Evolutionary conservation across 2,329 filamentous ascomycete genomes (phyloP).

Genomic region (Cyclaneusma minus): DNA sequence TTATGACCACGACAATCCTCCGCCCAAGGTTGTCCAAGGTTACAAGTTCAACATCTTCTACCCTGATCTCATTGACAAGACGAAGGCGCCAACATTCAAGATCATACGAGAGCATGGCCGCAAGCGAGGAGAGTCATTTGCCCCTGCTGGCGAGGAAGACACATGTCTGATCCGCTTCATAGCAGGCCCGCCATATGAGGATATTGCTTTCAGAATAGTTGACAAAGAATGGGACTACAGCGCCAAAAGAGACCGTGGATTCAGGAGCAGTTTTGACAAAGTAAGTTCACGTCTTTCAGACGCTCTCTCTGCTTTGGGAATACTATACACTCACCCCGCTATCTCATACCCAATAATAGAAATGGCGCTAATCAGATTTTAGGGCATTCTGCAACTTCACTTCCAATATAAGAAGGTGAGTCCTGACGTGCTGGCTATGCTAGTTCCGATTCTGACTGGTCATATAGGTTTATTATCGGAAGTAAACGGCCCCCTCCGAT

Average conservation of each 20-base stretch:
- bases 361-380: constrained; percentile 15
- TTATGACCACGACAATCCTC: constrained; percentile 96
- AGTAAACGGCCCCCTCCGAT: constrained; percentile 28
- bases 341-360: constrained; percentile 1
- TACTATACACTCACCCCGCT: constrained; percentile 1
- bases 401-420: constrained; percentile 96
- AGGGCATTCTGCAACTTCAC: constrained; percentile 91
- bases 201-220: constrained; percentile 92
- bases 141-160: constrained; percentile 87
- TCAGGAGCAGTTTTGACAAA: constrained; percentile 95
- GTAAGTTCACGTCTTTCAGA: constrained; percentile 32
- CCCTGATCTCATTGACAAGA: constrained; percentile 88
- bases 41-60: constrained; percentile 99
- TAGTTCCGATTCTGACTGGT: constrained; percentile 9
- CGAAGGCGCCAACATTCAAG: constrained; percentile 86
- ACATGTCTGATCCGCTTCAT: constrained; percentile 95
- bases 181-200: constrained; percentile 88
- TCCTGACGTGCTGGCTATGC: constrained; percentile 6
- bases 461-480: constrained; percentile 43
- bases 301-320: constrained; percentile 1
- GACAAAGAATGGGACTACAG: constrained; percentile 99
- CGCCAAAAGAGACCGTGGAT: constrained; percentile 84
- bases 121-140: constrained; percentile 79
- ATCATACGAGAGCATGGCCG: constrained; percentile 89
- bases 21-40: constrained; percentile 93